Percentiles rank a stretch among this genome's conserved stretches.
These are phyloP conservation scores for Cutaneotrichosporon sp. DNA, from an alignment of 1,284 basidiomycete genomes.

Conservation along the genomic window DNA sequence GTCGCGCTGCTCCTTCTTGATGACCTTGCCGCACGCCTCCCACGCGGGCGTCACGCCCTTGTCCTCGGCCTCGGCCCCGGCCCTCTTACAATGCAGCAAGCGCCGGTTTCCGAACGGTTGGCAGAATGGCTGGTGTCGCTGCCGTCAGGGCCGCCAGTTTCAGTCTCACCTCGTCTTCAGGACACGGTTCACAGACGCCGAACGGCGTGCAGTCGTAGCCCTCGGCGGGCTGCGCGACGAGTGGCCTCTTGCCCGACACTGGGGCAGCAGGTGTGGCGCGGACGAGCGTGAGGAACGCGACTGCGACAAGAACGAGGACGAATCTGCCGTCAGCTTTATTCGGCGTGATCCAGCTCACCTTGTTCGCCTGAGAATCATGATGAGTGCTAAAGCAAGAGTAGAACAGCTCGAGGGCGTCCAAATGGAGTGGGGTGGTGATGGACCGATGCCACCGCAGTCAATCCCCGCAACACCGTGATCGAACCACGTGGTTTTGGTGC, in stretches of 20 bases:
- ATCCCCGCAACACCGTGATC: conserved; percentile 15
- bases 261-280: neutral
- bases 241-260: conserved; percentile 26
- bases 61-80: conserved; percentile 18
- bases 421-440: neutral
- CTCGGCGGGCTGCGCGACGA: conserved; percentile 37
- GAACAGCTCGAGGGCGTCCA: neutral
- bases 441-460: conserved; percentile 13
- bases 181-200: conserved; percentile 79
- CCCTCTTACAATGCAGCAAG: conserved; percentile 71
- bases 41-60: conserved; percentile 69
- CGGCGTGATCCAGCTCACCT: conserved; percentile 6
- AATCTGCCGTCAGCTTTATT: conserved; percentile 16
- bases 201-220: conserved; percentile 66
- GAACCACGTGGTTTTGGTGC: conserved; percentile 7
- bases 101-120: conserved; percentile 85
- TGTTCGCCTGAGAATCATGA: conserved; percentile 17
- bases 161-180: conserved; percentile 67
- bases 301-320: conserved; percentile 24
- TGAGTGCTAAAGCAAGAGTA: neutral
- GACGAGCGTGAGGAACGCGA: conserved; percentile 17
- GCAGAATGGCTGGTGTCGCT: conserved; percentile 83
- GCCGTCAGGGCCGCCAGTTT: conserved; percentile 10
- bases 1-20: conserved; percentile 70
- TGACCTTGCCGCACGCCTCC: conserved; percentile 83